phyloP scores from a whole-genome alignment of 23 red algal species.

The Agarophyton chilense region DNA sequence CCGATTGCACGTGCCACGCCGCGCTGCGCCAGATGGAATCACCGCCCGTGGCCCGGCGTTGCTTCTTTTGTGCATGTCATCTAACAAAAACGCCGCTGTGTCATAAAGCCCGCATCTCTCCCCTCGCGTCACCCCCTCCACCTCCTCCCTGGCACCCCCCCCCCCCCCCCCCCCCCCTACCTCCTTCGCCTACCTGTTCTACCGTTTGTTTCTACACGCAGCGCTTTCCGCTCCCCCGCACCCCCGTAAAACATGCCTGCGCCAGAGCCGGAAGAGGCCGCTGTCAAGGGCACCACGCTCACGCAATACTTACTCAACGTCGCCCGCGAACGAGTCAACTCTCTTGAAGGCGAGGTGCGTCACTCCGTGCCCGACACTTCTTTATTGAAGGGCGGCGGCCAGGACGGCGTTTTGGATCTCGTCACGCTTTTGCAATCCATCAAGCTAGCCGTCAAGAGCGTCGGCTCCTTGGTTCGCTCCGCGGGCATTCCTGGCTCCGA shows the following conservation, averaged over 20 bases:
- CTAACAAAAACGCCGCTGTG: too few relatives aligned
- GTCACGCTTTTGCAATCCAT: slow-evolving; percentile 85
- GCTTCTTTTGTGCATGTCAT: too few relatives aligned
- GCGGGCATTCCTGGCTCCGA: slow-evolving; percentile 60
- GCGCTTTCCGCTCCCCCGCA: too few relatives aligned
- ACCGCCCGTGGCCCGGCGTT: background rate
- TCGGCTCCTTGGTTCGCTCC: slow-evolving; percentile 75
- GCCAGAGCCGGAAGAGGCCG: slow-evolving; percentile 18
- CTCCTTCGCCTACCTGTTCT: too few relatives aligned
- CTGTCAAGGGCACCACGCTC: slow-evolving; percentile 58
- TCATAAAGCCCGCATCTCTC: too few relatives aligned
- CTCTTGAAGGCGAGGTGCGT: slow-evolving; percentile 67
- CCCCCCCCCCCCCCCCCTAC: too few relatives aligned
- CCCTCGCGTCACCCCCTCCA: too few relatives aligned
- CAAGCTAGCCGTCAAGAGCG: slow-evolving; percentile 82
- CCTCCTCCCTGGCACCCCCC: too few relatives aligned
- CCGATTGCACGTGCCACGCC: background rate
- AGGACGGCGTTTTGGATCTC: slow-evolving; percentile 70
- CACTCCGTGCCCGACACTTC: slow-evolving; percentile 53
- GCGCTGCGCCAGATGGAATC: background rate
- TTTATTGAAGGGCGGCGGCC: background rate
- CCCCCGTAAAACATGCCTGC: background rate
- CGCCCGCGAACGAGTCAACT: slow-evolving; percentile 62
- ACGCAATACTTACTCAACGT: slow-evolving; percentile 63
- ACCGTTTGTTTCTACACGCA: too few relatives aligned